A percentile compares a stretch with the other conserved stretches of the same genome.
Conservation (phyloP, 208 protist genomes). For the Lotmaria passim region DNA sequence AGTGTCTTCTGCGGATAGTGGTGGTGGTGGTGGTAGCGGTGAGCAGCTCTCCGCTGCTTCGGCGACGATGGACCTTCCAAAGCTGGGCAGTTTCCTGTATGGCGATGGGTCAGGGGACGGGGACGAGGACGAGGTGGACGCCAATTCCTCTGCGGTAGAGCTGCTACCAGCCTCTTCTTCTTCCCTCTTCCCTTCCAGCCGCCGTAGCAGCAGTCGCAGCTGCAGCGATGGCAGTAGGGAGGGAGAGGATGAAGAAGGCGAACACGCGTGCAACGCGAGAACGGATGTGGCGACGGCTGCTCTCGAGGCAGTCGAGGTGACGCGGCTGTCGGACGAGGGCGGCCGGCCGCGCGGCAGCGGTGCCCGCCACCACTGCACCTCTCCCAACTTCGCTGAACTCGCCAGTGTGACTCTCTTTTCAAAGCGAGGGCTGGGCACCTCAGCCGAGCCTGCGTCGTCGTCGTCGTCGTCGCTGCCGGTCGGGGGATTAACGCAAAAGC, state of each 20-base stretch:
- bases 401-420: constrained; percentile 4
- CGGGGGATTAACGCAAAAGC: neutral
- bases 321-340: constrained; percentile 48
- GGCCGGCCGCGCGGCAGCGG: constrained; percentile 37
- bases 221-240: neutral
- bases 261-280: too few relatives aligned
- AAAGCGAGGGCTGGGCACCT: too few relatives aligned
- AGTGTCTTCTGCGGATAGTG: neutral
- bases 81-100: constrained; percentile 54
- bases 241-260: neutral
- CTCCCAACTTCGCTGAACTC: constrained; percentile 39
- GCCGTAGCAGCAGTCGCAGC: neutral
- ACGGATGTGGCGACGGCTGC: constrained; percentile 5
- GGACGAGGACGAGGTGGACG: neutral
- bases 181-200: constrained; percentile 7
- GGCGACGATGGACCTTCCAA: constrained; percentile 37
- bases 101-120: constrained; percentile 1
- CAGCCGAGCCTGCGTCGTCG: neutral
- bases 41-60: neutral
- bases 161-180: constrained; percentile 5
- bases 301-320: constrained; percentile 24
- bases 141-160: neutral
- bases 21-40: neutral
- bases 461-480: neutral
- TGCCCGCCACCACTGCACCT: constrained; percentile 31